These are phyloP conservation scores for Apiotrichum domesticum DNA, from an alignment of 1,284 basidiomycete species.

Conservation along the genomic window DNA sequence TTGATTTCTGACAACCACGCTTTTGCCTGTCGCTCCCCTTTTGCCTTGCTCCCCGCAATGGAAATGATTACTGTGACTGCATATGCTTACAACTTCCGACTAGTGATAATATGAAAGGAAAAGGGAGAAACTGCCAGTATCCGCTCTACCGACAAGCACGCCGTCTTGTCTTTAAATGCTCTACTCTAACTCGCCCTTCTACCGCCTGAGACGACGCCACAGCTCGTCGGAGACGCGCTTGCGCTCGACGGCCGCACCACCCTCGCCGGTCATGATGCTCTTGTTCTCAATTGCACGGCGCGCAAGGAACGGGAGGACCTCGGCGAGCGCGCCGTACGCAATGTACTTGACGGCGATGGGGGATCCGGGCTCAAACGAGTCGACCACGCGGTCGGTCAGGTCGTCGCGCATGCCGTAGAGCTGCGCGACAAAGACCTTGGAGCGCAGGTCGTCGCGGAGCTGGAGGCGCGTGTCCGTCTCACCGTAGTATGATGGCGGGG, in stretches of 20 bases:
- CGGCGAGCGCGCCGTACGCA: conserved; percentile 73
- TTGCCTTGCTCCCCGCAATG: too few species aligned
- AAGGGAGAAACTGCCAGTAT: too few species aligned
- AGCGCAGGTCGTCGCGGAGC: conserved; percentile 29
- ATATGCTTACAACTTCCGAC: too few species aligned
- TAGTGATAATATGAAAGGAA: too few species aligned
- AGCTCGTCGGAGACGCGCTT: conserved; percentile 17
- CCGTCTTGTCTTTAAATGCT: too few species aligned
- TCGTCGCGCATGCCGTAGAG: conserved; percentile 83
- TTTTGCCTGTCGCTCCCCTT: too few species aligned
- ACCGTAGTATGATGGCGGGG: not conserved
- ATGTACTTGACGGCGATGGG: conserved; percentile 79
- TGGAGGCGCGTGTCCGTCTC: not conserved
- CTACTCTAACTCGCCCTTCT: too few species aligned
- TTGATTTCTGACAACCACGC: too few species aligned
- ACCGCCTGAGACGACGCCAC: conserved; percentile 9
- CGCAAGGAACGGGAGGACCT: conserved; percentile 69
- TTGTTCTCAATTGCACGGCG: conserved; percentile 75
- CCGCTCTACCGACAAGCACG: too few species aligned
- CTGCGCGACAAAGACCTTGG: conserved; percentile 71
- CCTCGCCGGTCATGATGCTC: conserved; percentile 56
- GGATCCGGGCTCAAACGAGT: conserved; percentile 52
- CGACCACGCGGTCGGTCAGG: conserved; percentile 64
- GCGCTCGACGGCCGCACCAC: conserved; percentile 56
- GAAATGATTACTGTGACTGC: too few species aligned